Percentiles rank a stretch among this genome's conserved stretches.
phyloP scores from a whole-genome alignment of 2,329 filamentous ascomycete genomes.

The Pyricularia sp. region DNA sequence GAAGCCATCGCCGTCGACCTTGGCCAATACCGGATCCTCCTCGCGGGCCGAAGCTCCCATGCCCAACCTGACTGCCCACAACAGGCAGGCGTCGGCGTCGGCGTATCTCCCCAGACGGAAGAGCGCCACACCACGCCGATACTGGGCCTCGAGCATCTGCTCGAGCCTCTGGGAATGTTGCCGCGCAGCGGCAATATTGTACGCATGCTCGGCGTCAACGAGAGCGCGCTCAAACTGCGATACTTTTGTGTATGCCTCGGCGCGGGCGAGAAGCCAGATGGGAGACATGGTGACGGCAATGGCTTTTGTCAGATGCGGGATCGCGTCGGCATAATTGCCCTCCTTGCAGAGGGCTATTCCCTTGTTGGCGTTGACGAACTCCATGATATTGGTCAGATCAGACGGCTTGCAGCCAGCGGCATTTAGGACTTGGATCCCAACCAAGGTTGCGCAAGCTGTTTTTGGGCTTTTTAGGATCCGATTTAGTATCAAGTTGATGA shows the following conservation, averaged over 20 bases:
- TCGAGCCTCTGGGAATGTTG: conserved; percentile 50
- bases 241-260: conserved; percentile 64
- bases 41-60: conserved; percentile 26
- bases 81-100: conserved; percentile 64
- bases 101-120: conserved; percentile 62
- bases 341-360: conserved; percentile 58
- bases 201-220: conserved; percentile 58
- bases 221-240: conserved; percentile 55
- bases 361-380: conserved; percentile 38
- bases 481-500: neutral
- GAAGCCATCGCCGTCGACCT: conserved; percentile 34
- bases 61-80: conserved; percentile 37
- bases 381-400: conserved; percentile 28
- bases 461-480: neutral
- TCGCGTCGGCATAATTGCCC: conserved; percentile 57
- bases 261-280: conserved; percentile 72
- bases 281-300: conserved; percentile 59
- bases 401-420: neutral
- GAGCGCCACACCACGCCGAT: conserved; percentile 67
- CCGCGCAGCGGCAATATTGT: conserved; percentile 53
- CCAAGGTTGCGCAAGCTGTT: neutral
- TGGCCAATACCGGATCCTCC: conserved; percentile 25
- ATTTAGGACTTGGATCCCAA: neutral
- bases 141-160: conserved; percentile 70
- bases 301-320: conserved; percentile 59